A percentile compares a stretch with the other conserved stretches of the same genome.
These are phyloP conservation scores for Calvatia gigantea DNA, from an alignment of 768 basidiomycete species.

Conservation along the genomic window DNA sequence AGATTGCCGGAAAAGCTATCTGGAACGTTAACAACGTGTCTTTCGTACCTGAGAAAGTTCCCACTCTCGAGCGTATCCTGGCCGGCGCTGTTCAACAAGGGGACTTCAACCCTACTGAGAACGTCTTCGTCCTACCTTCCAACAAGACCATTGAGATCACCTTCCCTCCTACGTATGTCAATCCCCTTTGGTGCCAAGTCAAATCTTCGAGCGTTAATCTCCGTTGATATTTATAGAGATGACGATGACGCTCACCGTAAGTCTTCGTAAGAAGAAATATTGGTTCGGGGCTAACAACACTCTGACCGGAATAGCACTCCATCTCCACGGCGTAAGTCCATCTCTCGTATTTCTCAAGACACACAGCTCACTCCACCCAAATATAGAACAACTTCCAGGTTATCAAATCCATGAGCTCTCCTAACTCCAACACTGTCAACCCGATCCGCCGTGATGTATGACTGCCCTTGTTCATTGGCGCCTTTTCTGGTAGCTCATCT, in stretches of 20 bases:
- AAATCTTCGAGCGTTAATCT: not conserved
- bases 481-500: not conserved
- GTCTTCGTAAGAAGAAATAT: not conserved
- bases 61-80: conserved; percentile 26
- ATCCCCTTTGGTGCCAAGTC: not conserved
- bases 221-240: not conserved
- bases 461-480: conserved; percentile 20
- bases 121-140: conserved; percentile 23
- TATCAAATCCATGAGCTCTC: conserved; percentile 26
- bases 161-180: conserved; percentile 18
- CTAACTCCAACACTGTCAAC: conserved; percentile 42
- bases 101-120: conserved; percentile 24
- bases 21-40: conserved; percentile 31
- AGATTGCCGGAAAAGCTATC: conserved; percentile 16
- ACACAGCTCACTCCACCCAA: not conserved
- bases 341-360: not conserved
- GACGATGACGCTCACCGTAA: conserved; percentile 16
- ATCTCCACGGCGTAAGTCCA: conserved; percentile 15
- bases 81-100: conserved; percentile 15
- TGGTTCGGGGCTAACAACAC: not conserved
- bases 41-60: conserved; percentile 20
- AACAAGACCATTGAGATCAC: conserved; percentile 23
- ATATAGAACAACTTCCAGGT: conserved; percentile 8
- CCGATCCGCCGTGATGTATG: conserved; percentile 57
- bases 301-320: conserved; percentile 4